These are phyloP conservation scores for Cordyceps tenuipes DNA, from an alignment of 2,329 filamentous ascomycete genomes.

Conservation along the genomic window DNA sequence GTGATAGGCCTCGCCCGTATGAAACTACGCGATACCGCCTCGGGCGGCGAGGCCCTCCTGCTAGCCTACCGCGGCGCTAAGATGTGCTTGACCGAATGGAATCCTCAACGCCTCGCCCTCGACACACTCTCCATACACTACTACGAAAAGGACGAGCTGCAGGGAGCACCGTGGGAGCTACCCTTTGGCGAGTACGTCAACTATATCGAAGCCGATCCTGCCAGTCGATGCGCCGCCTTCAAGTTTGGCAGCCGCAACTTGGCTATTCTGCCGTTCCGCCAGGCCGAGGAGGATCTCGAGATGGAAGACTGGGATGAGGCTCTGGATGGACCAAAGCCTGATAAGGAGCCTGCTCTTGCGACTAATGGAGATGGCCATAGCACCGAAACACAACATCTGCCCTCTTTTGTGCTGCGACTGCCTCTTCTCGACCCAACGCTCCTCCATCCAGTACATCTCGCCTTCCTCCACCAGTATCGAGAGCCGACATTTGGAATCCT, in stretches of 20 bases:
- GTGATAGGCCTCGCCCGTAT: slow-evolving; percentile 76
- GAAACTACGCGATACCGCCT: slow-evolving; percentile 62
- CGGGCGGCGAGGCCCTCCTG: slow-evolving; percentile 75
- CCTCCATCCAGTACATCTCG: slow-evolving; percentile 81
- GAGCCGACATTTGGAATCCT: slow-evolving; percentile 96
- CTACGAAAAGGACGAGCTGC: slow-evolving; percentile 89
- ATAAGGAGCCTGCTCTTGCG: slow-evolving; percentile 32
- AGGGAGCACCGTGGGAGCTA: slow-evolving; percentile 73
- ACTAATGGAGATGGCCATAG: slow-evolving; percentile 24
- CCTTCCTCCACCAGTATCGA: slow-evolving; percentile 92
- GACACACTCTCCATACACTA: slow-evolving; percentile 93
- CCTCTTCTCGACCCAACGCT: slow-evolving; percentile 81
- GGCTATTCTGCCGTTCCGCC: slow-evolving; percentile 88
- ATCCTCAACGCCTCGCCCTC: slow-evolving; percentile 68
- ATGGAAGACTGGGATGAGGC: slow-evolving; percentile 89
- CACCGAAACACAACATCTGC: slow-evolving; percentile 63
- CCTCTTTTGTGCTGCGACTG: slow-evolving; percentile 88
- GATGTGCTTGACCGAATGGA: slow-evolving; percentile 89
- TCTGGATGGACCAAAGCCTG: slow-evolving; percentile 58
- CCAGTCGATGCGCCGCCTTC: slow-evolving; percentile 85
- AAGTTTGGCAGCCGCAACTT: slow-evolving; percentile 85
- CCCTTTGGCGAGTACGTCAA: slow-evolving; percentile 69
- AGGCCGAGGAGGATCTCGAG: slow-evolving; percentile 76
- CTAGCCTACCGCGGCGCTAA: slow-evolving; percentile 86
- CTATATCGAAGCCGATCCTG: slow-evolving; percentile 79